Conservation (phyloP, 116 monocot genomes). For the Phalaenopsis hybrid region DNA sequence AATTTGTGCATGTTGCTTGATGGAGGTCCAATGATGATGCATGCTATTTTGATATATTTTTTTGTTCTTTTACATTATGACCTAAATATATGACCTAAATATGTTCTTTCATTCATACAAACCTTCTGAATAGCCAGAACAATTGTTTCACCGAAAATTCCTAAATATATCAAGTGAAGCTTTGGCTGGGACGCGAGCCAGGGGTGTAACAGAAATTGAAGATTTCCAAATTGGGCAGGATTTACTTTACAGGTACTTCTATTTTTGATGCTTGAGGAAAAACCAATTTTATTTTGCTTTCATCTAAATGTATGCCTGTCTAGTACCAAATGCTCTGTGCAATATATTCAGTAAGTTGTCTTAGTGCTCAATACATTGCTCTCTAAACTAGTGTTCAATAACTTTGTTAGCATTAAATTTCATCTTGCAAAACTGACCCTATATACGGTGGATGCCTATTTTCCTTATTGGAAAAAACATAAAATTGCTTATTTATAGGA, state of each 20-base stretch:
- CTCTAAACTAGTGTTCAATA: background rate
- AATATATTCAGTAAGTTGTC: background rate
- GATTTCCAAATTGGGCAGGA: constrained; percentile 81
- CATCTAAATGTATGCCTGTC: background rate
- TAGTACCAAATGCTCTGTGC: background rate
- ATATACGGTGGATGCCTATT: background rate
- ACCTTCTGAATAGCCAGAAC: constrained; percentile 90
- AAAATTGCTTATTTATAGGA: background rate
- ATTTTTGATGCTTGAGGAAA: background rate
- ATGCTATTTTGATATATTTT: background rate
- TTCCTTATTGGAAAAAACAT: background rate
- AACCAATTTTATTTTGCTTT: too few species aligned
- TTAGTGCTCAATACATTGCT: background rate
- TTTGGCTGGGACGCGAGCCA: constrained; percentile 83
- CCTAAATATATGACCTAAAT: constrained; percentile 48
- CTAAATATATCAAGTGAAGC: constrained; percentile 81
- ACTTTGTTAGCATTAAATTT: background rate
- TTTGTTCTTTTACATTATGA: background rate
- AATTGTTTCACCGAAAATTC: constrained; percentile 83
- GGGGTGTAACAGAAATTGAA: constrained; percentile 53
- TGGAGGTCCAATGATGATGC: background rate
- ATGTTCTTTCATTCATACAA: constrained; percentile 14
- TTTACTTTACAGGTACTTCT: constrained; percentile 61
- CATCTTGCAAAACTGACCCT: background rate
- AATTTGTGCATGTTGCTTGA: background rate